phyloP scores from a whole-genome alignment of 108 stramenopile species.

The Cyclotella choctawhatcheeana region DNA sequence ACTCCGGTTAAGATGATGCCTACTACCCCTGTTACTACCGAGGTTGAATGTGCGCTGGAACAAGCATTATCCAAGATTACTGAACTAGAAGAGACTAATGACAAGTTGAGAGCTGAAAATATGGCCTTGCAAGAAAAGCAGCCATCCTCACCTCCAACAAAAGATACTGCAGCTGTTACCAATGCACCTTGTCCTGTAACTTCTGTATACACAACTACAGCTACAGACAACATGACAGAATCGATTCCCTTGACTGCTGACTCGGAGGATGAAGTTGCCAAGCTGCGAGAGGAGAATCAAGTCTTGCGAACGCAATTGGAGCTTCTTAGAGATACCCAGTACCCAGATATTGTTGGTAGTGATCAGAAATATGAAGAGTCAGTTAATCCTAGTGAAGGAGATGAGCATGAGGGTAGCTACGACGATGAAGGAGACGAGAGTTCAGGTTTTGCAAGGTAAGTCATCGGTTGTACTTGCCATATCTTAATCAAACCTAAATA shows the following conservation, averaged over 20 bases:
- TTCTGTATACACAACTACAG: slow-evolving; percentile 30
- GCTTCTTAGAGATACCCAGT: slow-evolving; percentile 20
- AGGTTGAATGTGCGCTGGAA: neutral
- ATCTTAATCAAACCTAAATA: too few species aligned
- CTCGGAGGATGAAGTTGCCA: slow-evolving; percentile 26
- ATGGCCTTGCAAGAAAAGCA: neutral
- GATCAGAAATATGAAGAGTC: slow-evolving; percentile 43
- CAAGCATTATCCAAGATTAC: neutral
- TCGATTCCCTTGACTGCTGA: too few species aligned
- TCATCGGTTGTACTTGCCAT: neutral
- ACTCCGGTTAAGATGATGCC: neutral
- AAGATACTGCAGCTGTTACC: neutral
- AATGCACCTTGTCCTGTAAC: neutral
- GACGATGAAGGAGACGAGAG: neutral
- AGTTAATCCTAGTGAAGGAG: slow-evolving; percentile 31
- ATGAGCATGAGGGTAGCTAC: neutral
- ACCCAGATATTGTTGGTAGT: slow-evolving; percentile 9
- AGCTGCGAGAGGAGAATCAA: slow-evolving; percentile 40
- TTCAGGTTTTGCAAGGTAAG: neutral
- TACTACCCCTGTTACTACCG: neutral
- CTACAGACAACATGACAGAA: slow-evolving; percentile 26
- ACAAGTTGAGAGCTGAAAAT: neutral
- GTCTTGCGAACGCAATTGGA: slow-evolving; percentile 23
- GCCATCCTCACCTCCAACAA: too few species aligned
- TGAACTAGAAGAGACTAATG: neutral